phyloP scores from a whole-genome alignment of 345 rosid species.

The Eucalyptus caleyi region DNA sequence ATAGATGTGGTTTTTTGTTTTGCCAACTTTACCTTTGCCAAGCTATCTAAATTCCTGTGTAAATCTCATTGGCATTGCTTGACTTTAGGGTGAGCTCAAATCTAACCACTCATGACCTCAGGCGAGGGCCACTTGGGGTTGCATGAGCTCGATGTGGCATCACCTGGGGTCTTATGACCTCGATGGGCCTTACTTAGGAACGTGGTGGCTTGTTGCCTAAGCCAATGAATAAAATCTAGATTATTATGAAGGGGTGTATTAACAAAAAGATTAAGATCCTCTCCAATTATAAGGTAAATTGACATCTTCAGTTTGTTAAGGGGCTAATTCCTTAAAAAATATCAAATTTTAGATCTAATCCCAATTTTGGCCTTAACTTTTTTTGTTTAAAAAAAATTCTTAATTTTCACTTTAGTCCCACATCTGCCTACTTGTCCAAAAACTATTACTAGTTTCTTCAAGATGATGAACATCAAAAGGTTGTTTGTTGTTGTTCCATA shows the following conservation, averaged over 20 bases:
- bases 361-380: background rate
- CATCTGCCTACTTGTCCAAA: background rate
- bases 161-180: background rate
- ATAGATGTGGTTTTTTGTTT: background rate
- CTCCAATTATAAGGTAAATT: background rate
- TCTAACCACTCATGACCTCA: background rate
- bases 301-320: background rate
- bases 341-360: background rate
- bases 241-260: background rate
- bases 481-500: background rate
- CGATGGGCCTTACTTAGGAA: background rate
- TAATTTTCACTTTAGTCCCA: background rate
- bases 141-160: background rate
- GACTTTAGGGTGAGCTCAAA: background rate
- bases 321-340: background rate
- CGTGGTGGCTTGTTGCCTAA: background rate
- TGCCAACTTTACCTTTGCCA: background rate
- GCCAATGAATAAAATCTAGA: background rate
- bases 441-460: background rate
- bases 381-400: no score
- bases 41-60: background rate
- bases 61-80: background rate
- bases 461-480: background rate
- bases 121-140: background rate
- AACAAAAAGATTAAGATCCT: background rate